A percentile compares a stretch with the other conserved stretches of the same genome.
Conservation (phyloP, 768 basidiomycete species). For the Arthromyces matolae region DNA sequence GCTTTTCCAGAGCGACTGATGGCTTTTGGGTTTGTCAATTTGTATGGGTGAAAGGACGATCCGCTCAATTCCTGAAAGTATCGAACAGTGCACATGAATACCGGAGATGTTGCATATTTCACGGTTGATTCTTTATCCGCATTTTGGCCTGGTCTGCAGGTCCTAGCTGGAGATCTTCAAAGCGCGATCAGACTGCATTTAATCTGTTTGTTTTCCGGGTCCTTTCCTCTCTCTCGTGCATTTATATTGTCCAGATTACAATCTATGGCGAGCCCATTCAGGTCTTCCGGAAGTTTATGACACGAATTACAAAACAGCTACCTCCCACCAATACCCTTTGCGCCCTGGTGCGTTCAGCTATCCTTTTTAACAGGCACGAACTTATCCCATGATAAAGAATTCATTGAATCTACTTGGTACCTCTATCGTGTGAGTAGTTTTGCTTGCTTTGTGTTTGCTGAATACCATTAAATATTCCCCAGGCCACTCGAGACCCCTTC, state of each 20-base stretch:
- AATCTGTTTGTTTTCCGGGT: constrained; percentile 53
- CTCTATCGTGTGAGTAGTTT: constrained; percentile 74
- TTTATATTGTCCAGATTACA: constrained; percentile 62
- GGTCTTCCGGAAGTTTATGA: constrained; percentile 94
- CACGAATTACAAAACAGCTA: constrained; percentile 66
- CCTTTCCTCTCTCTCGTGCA: background rate
- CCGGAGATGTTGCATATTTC: constrained; percentile 67
- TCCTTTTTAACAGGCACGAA: background rate
- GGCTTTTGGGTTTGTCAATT: constrained; percentile 74
- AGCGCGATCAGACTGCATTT: constrained; percentile 92
- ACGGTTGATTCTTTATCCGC: constrained; percentile 95
- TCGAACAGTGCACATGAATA: constrained; percentile 77
- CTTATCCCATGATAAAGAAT: constrained; percentile 49
- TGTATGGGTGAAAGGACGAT: background rate
- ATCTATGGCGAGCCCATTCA: constrained; percentile 83
- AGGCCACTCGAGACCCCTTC: constrained; percentile 91
- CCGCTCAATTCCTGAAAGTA: constrained; percentile 51
- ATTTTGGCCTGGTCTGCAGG: constrained; percentile 97
- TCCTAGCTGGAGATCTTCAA: constrained; percentile 79
- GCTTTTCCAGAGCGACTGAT: constrained; percentile 74
- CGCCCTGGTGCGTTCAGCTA: constrained; percentile 54
- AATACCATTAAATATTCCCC: constrained; percentile 1
- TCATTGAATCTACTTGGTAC: constrained; percentile 96
- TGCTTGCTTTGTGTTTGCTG: background rate
- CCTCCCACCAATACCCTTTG: constrained; percentile 75